phyloP scores from a whole-genome alignment of 1,284 basidiomycete species.

The Waitea zeae region DNA sequence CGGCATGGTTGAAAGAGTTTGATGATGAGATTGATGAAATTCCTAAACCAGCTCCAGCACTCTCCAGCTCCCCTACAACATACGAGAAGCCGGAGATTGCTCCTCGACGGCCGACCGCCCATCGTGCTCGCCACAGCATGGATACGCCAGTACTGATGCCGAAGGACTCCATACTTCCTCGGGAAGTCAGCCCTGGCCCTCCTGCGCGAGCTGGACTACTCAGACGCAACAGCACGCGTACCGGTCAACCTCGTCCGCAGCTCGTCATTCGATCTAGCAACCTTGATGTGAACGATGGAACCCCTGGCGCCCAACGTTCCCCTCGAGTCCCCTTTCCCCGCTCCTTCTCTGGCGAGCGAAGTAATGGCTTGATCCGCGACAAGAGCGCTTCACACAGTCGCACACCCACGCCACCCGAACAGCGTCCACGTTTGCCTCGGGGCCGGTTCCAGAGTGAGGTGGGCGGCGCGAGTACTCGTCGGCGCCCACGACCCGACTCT shows the following conservation, averaged over 20 bases:
- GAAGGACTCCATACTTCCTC: conserved; percentile 34
- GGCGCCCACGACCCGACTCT: conserved; percentile 42
- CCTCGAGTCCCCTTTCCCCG: conserved; percentile 3
- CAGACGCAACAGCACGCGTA: conserved; percentile 38
- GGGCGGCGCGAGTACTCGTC: conserved; percentile 30
- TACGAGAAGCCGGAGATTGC: no score
- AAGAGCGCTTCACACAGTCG: background rate
- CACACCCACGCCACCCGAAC: conserved; percentile 8
- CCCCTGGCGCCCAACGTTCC: conserved; percentile 8
- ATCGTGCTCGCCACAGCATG: conserved; percentile 41
- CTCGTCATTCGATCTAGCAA: conserved; percentile 24
- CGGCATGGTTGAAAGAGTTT: no score
- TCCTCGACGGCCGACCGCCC: conserved; percentile 38
- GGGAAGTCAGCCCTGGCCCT: conserved; percentile 40
- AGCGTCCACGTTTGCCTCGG: conserved; percentile 31
- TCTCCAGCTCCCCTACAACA: background rate
- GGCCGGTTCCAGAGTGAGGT: conserved; percentile 57
- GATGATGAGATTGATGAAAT: no score
- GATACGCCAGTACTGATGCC: conserved; percentile 31
- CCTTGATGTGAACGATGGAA: no score
- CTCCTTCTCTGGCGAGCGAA: conserved; percentile 1
- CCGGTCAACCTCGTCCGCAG: conserved; percentile 24
- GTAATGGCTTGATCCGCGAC: no score
- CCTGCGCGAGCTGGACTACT: conserved; percentile 28
- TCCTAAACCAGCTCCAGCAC: background rate